Conservation (phyloP, 495 filamentous ascomycete species). For the Annulohypoxylon bovei region DNA sequence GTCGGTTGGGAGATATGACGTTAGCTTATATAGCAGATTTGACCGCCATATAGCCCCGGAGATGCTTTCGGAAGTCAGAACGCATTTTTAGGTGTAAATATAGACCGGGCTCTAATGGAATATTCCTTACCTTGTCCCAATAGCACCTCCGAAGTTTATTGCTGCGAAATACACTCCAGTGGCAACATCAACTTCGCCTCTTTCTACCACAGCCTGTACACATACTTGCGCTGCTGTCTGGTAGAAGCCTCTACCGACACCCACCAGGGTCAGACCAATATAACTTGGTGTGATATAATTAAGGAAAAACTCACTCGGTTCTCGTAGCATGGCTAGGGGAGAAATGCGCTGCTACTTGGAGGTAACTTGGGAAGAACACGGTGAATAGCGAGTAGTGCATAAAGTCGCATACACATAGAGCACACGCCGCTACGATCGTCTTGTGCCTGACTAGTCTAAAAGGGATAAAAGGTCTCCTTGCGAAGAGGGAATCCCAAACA, state of each 20-base stretch:
- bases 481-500: not conserved
- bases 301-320: not conserved
- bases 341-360: not conserved
- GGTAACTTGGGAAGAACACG: not conserved
- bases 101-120: not conserved
- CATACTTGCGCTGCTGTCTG: not conserved
- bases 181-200: not conserved
- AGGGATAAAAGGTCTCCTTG: not conserved
- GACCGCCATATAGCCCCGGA: not conserved
- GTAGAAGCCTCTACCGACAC: not conserved
- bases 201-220: not conserved
- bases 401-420: not conserved
- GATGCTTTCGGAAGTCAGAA: not conserved
- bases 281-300: no score
- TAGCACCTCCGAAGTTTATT: not conserved
- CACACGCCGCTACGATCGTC: not conserved
- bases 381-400: slow-evolving; percentile 1
- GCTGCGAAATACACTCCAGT: not conserved
- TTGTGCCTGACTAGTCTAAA: not conserved
- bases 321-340: not conserved
- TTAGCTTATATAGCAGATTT: not conserved
- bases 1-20: not conserved
- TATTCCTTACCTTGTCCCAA: not conserved
- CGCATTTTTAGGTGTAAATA: not conserved
- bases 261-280: not conserved